Evolutionary conservation across 2,329 filamentous ascomycete species (phyloP), one percentile per base, ranked within the genome.

Genomic region (Leptographium galeiforme): DNA sequence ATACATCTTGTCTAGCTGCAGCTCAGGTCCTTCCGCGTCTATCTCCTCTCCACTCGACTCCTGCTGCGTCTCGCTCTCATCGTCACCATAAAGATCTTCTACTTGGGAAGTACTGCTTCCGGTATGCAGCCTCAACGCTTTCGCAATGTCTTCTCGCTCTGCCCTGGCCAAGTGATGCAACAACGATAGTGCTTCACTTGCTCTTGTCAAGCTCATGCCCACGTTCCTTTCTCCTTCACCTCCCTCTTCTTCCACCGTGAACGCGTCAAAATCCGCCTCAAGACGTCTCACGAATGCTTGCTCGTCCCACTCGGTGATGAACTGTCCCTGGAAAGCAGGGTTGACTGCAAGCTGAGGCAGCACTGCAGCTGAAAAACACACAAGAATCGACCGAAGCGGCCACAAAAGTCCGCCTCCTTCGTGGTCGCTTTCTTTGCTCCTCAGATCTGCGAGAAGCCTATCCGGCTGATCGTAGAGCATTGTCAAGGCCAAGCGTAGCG

Each of bases 391-490:
- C 2, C 63, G 61, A 11, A 67, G 56, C 0, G 50, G 36, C 8
- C 50, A 41, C 50, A 66, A 55, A 13, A 44, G 13, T 10, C 48
- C 48, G 14, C 41, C 7, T 38, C 16, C 36, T 10, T 25, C 30
- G 43, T 48, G 12, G 33, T 32, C 16, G 18, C 48, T 30, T 25
- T 30, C 16, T 33, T 3, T 46, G n/a, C 7, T 51, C 32, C 10
- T 33, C 32, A 12, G 11, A n/a, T 18, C 46, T 52, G 14, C 13
- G 12, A 43, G 38, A 38, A 34, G 19, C 5, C n/a, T 13, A 13
- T 44, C 46, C 4, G 56, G 59, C 59, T 67, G 62, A 16, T 60
- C 59, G 52, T 61, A 63, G 38, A 61, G 51, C 45, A 63, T 57
- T 25, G 39, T 19, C 16, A 65, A 55, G 6, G 60, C 59, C n/a